Evolutionary conservation across 2,329 filamentous ascomycete genomes (phyloP).

Genomic region (Cladosporium sp.): DNA sequence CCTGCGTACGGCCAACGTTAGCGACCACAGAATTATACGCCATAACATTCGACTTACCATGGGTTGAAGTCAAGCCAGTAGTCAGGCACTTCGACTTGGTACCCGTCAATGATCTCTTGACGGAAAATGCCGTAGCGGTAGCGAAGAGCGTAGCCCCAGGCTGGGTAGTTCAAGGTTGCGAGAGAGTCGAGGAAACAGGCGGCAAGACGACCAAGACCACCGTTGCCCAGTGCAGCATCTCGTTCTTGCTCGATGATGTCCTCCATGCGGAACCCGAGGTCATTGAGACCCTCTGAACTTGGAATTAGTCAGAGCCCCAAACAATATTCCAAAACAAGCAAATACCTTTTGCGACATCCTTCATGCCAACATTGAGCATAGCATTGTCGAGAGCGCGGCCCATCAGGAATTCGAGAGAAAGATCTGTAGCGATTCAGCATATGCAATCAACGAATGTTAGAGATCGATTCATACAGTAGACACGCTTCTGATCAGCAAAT

Average conservation of each 20-base stretch:
- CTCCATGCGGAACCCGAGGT: conserved; percentile 95
- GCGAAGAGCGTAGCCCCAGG: conserved; percentile 93
- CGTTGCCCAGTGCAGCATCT: conserved; percentile 93
- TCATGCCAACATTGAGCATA: conserved; percentile 91
- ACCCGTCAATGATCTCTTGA: conserved; percentile 96
- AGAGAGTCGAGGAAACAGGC: conserved; percentile 97
- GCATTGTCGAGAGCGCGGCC: conserved; percentile 94
- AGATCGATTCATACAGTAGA: conserved; percentile 65
- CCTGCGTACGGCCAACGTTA: neutral
- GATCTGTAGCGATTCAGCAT: conserved; percentile 46
- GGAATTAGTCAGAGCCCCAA: conserved; percentile 3
- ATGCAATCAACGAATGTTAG: too few relatives aligned
- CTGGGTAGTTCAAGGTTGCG: conserved; percentile 88
- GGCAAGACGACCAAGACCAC: conserved; percentile 87
- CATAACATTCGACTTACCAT: conserved; percentile 48
- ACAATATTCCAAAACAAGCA: neutral
- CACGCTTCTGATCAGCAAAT: conserved; percentile 79
- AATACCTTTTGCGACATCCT: conserved; percentile 73
- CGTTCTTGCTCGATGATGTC: conserved; percentile 93
- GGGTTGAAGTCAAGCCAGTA: conserved; percentile 99
- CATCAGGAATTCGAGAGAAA: conserved; percentile 97
- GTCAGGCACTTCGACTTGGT: conserved; percentile 96
- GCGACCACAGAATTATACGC: neutral
- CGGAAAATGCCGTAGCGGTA: conserved; percentile 97
- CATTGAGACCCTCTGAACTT: conserved; percentile 63